Evolutionary conservation across 2,329 filamentous ascomycete species (phyloP), one percentile per base, ranked within the genome.

Genomic region (Trichoderma oligosporum): DNA sequence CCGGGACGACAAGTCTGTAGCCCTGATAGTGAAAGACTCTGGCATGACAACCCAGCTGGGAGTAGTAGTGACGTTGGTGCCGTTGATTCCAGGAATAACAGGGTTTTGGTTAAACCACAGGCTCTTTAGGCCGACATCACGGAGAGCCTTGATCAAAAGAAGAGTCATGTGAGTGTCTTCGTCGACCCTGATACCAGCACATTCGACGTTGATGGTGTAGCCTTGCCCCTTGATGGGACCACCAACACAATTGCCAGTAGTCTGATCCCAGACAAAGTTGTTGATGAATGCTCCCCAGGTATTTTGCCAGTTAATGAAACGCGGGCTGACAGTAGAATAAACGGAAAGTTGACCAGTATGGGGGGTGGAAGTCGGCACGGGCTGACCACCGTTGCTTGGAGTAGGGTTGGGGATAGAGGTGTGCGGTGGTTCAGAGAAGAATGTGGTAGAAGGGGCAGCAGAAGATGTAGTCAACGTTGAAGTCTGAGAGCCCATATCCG

Each of bases 101-200:
- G 72, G 72, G 35, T 71, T 74, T 57, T 74, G 71, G 54, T 72
- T 74, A 62, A 74, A 74, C 67, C 70, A 71, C 35, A 72, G 65
- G 61, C 72, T 74, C 60, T 69, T 72, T 47, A 72, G 56, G 7
- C 72, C 72, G 31, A 74, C 64, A 35, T 74, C 71, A 14, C 66
- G 66, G 7, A 74, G 67, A 42, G 72, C 71, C 49, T 74, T 72
- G 63, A 74, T 72, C 52, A 74, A 58, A 7, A 73, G 64, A 8
- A 74, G 70, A 3, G 72, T 74, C 67, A 74, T 66, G 59, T 74
- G 72, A 14, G 71, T 71, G 52, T 74, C 71, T 1, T 70, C 67
- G 46, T 74, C 72, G 22, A 74, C 65, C 58, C 72, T 69, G 8
- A 72, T 65, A 1, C 72, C 72, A 25, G 66, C 65, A 57, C 72